Conservation (phyloP, 805 yeast genomes). For the Cyberlindnera sargentensis region DNA sequence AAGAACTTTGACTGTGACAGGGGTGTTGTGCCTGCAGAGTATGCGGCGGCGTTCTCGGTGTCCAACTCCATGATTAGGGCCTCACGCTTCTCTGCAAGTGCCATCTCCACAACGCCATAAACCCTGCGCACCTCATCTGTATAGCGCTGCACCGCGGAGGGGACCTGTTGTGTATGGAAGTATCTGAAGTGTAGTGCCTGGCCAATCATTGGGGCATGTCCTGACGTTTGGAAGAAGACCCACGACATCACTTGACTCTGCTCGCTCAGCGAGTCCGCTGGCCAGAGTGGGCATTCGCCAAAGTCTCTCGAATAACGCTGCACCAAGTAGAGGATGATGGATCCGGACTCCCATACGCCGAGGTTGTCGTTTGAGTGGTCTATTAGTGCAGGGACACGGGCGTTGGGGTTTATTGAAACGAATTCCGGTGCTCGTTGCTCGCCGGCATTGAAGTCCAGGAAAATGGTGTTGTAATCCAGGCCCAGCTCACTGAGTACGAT, state of each 20-base stretch:
- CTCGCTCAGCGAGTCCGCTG: conserved; percentile 58
- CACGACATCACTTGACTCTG: conserved; percentile 82
- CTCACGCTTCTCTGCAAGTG: conserved; percentile 87
- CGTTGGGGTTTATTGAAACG: conserved; percentile 91
- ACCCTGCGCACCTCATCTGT: conserved; percentile 90
- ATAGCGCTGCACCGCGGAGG: conserved; percentile 85
- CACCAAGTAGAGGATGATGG: conserved; percentile 78
- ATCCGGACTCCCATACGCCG: conserved; percentile 92
- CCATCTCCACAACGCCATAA: conserved; percentile 92
- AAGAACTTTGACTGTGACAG: conserved; percentile 77
- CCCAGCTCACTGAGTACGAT: conserved; percentile 80
- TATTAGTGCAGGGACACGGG: conserved; percentile 89
- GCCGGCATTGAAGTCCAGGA: conserved; percentile 78
- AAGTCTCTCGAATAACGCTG: conserved; percentile 56
- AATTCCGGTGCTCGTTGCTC: conserved; percentile 94
- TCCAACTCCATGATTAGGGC: conserved; percentile 85
- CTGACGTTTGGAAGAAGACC: conserved; percentile 93
- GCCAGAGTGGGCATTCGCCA: conserved; percentile 74
- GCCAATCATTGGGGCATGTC: conserved; percentile 98
- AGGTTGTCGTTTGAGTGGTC: conserved; percentile 80
- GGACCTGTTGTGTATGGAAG: conserved; percentile 80
- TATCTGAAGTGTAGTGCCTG: conserved; percentile 92
- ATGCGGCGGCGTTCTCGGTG: conserved; percentile 79
- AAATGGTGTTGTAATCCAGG: conserved; percentile 70
- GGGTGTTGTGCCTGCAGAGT: conserved; percentile 84